A percentile compares a stretch with the other conserved stretches of the same genome.
Evolutionary conservation across 2,329 filamentous ascomycete species (phyloP).

Genomic region (Colletotrichum costaricense): DNA sequence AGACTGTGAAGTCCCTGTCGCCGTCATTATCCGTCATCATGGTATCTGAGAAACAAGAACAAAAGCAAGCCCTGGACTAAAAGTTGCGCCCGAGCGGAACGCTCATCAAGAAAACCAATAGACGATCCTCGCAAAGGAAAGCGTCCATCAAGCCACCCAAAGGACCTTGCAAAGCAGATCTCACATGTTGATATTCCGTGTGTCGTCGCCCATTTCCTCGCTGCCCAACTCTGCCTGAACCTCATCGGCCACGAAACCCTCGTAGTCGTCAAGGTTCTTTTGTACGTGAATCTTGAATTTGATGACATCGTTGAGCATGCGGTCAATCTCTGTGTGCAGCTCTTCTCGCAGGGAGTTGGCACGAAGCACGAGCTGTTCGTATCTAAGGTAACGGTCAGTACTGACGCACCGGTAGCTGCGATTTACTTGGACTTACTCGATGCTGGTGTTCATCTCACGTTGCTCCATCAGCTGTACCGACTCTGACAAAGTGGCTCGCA

Average conservation of each 20-base stretch:
- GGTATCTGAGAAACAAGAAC: slow-evolving; percentile 31
- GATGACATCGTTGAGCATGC: slow-evolving; percentile 96
- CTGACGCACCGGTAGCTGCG: background rate
- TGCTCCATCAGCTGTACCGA: slow-evolving; percentile 94
- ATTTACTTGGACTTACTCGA: slow-evolving; percentile 75
- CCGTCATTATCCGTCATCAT: slow-evolving; percentile 33
- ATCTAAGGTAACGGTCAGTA: slow-evolving; percentile 60
- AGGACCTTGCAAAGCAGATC: slow-evolving; percentile 36
- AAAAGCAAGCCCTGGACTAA: background rate
- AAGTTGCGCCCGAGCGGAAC: slow-evolving; percentile 22
- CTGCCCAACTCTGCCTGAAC: slow-evolving; percentile 86
- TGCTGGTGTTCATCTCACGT: slow-evolving; percentile 94
- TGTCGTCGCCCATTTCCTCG: slow-evolving; percentile 68
- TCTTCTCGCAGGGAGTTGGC: slow-evolving; percentile 91
- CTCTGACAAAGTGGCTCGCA: slow-evolving; percentile 85
- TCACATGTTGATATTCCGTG: slow-evolving; percentile 59
- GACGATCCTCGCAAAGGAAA: slow-evolving; percentile 19
- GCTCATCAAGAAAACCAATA: slow-evolving; percentile 13
- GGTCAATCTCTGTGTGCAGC: slow-evolving; percentile 96
- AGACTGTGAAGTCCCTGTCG: slow-evolving; percentile 1
- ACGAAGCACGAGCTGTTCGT: slow-evolving; percentile 89
- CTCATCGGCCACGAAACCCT: slow-evolving; percentile 92
- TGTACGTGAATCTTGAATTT: slow-evolving; percentile 99
- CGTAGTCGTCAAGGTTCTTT: slow-evolving; percentile 91
- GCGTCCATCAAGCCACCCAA: slow-evolving; percentile 22